Percentiles rank a stretch among this genome's conserved stretches.
Conservation (phyloP, 306 rosid species). For the Crotalaria pallida region DNA sequence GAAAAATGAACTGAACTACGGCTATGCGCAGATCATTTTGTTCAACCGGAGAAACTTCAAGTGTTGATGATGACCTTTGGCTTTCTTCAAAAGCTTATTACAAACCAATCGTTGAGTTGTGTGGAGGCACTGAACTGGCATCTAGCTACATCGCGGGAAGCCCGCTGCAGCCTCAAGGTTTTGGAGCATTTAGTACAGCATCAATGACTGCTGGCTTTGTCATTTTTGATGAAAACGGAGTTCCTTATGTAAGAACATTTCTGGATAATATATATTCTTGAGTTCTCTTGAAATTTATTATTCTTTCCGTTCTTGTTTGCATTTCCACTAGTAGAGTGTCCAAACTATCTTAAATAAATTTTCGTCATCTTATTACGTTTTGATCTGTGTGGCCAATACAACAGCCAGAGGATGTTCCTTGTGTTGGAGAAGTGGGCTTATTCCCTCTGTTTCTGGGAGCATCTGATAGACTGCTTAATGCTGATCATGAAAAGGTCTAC, state of each 20-base stretch:
- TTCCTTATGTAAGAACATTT: constrained; percentile 44
- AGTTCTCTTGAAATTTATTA: not conserved
- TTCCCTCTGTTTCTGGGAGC: constrained; percentile 63
- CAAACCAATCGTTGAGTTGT: constrained; percentile 54
- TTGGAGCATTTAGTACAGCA: constrained; percentile 72
- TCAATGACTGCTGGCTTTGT: constrained; percentile 68
- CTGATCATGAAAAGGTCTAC: constrained; percentile 67
- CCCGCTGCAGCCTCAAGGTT: constrained; percentile 77
- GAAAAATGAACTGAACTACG: constrained; percentile 18
- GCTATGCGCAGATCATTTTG: constrained; percentile 46
- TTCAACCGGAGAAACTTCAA: constrained; percentile 74
- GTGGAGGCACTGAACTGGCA: constrained; percentile 88
- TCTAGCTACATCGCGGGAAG: constrained; percentile 59
- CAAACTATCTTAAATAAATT: not conserved
- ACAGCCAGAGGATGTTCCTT: constrained; percentile 69
- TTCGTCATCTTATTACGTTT: not conserved
- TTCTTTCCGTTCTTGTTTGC: not conserved
- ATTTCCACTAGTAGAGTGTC: not conserved
- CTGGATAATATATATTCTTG: not conserved
- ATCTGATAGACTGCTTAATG: constrained; percentile 64
- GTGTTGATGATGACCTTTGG: constrained; percentile 86
- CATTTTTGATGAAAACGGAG: constrained; percentile 65
- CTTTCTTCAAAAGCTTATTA: constrained; percentile 77
- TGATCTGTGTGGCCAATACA: constrained; percentile 30
- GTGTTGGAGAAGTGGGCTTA: constrained; percentile 75